Evolutionary conservation across 169 alveolate species (phyloP), one percentile per base, ranked within the genome.

Genomic region (Cryptosporidium andersoni): DNA sequence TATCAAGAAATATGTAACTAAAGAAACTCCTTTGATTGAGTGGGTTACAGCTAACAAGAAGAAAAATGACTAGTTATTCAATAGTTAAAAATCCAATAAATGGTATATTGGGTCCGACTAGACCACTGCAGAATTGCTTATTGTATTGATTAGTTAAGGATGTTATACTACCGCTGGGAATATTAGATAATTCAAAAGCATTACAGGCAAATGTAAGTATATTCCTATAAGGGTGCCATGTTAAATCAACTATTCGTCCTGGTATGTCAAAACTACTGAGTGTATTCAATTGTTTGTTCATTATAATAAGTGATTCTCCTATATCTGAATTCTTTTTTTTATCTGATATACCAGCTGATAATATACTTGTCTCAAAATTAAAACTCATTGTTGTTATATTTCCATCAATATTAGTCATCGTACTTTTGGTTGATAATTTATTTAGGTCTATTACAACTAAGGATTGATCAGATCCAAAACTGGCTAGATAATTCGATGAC

Each of bases 151-250:
- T 74, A 3, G 63, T 42, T 16, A 66, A 66, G 45, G 64, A 58
- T 3, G 85, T 58, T 43, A 36, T 58, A 34, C 85, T 74, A 2
- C 74, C 60, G 49, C 55, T 74, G 25, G 40, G 43, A 16, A 68
- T 36, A 34, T 16, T 43, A 43, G 25, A 48, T 11, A 55, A 37
- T 8, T 74, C 85, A 9, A 74, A n/a, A 9, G 85, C 42, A 34
- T 74, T 74, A 49, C 85, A 74, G 1, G 74, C 66, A 9, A 74
- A 16, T 1, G 74, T 45, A 16, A 74, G 43, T 1, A 74, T 74
- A 12, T 74, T 52, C 34, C 85, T 74, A 58, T 58, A 56, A 25
- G 85, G 85, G 43, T 74, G 85, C 85, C 85, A 74, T n/a, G 85
- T 58, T 7, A 63, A 48, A 37, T 66, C 55, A 5, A 63, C 12